Percentiles rank a stretch among this genome's conserved stretches.
Evolutionary conservation across 352 stramenopile genomes (phyloP).

Genomic region (Phytophthora tentaculata): DNA sequence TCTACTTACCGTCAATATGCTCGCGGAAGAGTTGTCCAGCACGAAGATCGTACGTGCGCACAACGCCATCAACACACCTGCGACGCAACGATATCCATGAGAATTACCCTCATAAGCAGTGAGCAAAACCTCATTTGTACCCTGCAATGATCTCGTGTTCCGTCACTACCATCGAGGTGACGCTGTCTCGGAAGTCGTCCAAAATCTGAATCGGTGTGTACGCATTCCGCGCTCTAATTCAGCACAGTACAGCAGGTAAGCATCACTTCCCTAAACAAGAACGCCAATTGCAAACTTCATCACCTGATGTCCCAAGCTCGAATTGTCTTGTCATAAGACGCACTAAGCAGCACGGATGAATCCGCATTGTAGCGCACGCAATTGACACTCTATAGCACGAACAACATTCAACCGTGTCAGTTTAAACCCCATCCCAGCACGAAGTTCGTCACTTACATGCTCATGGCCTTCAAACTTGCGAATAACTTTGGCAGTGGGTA

Average conservation of each 20-base stretch:
- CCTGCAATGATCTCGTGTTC: constrained; percentile 84
- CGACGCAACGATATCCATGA: constrained; percentile 3
- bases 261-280: neutral
- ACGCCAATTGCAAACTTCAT: neutral
- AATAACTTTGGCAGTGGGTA: constrained; percentile 85
- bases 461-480: constrained; percentile 90
- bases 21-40: constrained; percentile 71
- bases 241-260: constrained; percentile 11
- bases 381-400: constrained; percentile 73
- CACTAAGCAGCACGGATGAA: constrained; percentile 81
- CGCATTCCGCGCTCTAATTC: constrained; percentile 65
- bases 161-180: constrained; percentile 82
- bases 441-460: constrained; percentile 41
- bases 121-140: constrained; percentile 27
- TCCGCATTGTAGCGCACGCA: constrained; percentile 85
- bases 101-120: neutral
- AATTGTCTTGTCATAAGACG: constrained; percentile 90
- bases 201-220: constrained; percentile 86
- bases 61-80: constrained; percentile 84
- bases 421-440: neutral
- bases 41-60: constrained; percentile 87
- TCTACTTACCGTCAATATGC: constrained; percentile 65
- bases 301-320: constrained; percentile 80
- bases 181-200: constrained; percentile 90
- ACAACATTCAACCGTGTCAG: neutral